These are phyloP conservation scores for Mariannaea sp. DNA, from an alignment of 2,329 filamentous ascomycete genomes.

Conservation along the genomic window DNA sequence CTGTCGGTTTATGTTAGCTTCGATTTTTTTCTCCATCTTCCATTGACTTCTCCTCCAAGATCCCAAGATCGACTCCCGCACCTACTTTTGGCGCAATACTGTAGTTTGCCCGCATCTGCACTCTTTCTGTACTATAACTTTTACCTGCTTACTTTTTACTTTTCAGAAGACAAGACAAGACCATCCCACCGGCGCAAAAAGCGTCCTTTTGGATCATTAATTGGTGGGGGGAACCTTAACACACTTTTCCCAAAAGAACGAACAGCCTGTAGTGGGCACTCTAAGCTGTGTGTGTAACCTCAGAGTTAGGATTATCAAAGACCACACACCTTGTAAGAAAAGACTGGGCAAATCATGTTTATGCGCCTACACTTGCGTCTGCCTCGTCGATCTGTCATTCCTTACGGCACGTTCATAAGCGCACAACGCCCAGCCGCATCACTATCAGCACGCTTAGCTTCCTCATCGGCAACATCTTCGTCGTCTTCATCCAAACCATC, in stretches of 20 bases:
- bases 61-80: neutral
- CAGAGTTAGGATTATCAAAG: too few species aligned
- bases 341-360: constrained; percentile 11
- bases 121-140: too few species aligned
- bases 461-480: neutral
- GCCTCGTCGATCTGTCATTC: constrained; percentile 5
- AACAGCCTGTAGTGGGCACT: too few species aligned
- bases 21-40: neutral
- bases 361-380: constrained; percentile 11
- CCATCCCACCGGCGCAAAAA: neutral
- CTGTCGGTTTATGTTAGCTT: neutral
- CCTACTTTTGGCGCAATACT: neutral
- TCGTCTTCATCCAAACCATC: neutral
- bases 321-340: too few species aligned
- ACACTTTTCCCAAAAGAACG: too few species aligned
- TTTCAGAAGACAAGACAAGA: too few species aligned
- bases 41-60: neutral
- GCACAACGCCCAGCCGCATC: constrained; percentile 8
- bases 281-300: too few species aligned
- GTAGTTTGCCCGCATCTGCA: too few species aligned
- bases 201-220: too few species aligned
- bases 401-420: constrained; percentile 8
- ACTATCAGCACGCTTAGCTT: constrained; percentile 5
- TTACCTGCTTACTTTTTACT: too few species aligned
- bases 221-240: too few species aligned